Evolutionary conservation across 2,329 filamentous ascomycete genomes (phyloP).

Genomic region (Epichloe typhina): DNA sequence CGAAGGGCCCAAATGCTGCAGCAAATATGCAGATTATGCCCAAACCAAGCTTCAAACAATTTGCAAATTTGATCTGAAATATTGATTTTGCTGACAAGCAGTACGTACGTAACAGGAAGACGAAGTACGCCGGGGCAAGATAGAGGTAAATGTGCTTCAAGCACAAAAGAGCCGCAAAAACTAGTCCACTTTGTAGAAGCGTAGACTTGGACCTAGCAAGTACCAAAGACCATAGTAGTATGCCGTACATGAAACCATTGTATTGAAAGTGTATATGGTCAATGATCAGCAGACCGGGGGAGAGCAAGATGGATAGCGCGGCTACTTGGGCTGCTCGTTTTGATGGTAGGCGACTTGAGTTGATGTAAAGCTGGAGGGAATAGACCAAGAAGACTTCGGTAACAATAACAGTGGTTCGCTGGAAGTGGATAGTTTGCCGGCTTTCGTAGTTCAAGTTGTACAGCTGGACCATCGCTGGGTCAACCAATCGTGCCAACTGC

Average conservation of each 20-base stretch:
- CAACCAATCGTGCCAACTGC: slow-evolving; percentile 61
- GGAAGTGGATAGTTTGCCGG: slow-evolving; percentile 91
- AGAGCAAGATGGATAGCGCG: slow-evolving; percentile 79
- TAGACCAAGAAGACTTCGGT: slow-evolving; percentile 76
- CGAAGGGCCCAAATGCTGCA: slow-evolving; percentile 83
- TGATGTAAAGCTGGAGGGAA: slow-evolving; percentile 69
- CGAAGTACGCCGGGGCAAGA: slow-evolving; percentile 87
- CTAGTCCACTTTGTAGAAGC: slow-evolving; percentile 62
- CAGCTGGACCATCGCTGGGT: slow-evolving; percentile 71
- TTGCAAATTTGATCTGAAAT: slow-evolving; percentile 62
- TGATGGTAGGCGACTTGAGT: slow-evolving; percentile 50
- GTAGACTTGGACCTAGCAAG: slow-evolving; percentile 64
- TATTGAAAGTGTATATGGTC: slow-evolving; percentile 99
- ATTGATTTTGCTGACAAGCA: slow-evolving; percentile 69
- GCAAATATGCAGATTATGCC: slow-evolving; percentile 61
- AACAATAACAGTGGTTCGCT: slow-evolving; percentile 73
- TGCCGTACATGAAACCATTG: slow-evolving; percentile 90
- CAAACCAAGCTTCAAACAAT: slow-evolving; percentile 69
- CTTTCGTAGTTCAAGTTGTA: slow-evolving; percentile 75
- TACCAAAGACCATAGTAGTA: slow-evolving; percentile 76
- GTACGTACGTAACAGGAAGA: slow-evolving; percentile 80
- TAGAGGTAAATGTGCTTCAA: slow-evolving; percentile 99
- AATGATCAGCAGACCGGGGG: slow-evolving; percentile 87
- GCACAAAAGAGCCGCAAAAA: slow-evolving; percentile 78
- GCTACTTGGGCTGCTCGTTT: slow-evolving; percentile 72